Base-by-base conservation (phyloP, 108 stramenopile genomes). In the Chaetoceros tenuissimus region DNA sequence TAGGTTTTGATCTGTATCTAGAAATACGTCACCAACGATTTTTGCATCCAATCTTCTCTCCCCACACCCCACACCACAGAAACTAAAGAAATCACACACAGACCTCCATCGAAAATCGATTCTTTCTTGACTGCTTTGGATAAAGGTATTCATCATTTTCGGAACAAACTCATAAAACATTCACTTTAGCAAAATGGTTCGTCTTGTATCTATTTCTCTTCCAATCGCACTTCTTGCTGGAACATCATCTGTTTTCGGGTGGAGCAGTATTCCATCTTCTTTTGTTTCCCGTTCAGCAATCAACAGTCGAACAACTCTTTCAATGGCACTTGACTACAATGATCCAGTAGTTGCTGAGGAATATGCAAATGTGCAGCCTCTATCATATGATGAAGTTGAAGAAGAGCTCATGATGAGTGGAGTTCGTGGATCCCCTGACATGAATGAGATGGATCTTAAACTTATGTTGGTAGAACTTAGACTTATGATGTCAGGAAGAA, bases 281-380 rank as follows among this genome's bases (percentile, higher is more conserved):
- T 31, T 46, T 46, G 23, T 28, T 28, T 13, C 26, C 62, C 0
- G 27, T 26, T 21, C 19, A 46, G 26, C 20, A 18, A n/a, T 19
- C 48, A 19, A 55, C 1, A 55, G 53, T 3, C 52, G 55, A 40
- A 45, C 59, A 28, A 23, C 69, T 10, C 56, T 82, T 22, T 24
- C 20, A 22, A 89, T 89, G 88, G 85, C 85, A 49, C 65, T 91
- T 40, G 85, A 91, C 48, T 87, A 87, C 82, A 91, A 85, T 66
- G 85, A 91, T 67, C 89, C 89, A 18, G 75, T 77, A 43, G 89
- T 91, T 18, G 84, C 78, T 34, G 84, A 81, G 67, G 89, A 91
- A 62, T 91, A 83, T 58, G 72, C 63, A 31, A 62, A 68, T n/a
- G 80, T 87, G 16, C 85, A 87, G 64, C 56, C 63, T 3, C 58